Conservation (phyloP, 2,329 filamentous ascomycete genomes). For the Mycosphaerelloides madeirae region DNA sequence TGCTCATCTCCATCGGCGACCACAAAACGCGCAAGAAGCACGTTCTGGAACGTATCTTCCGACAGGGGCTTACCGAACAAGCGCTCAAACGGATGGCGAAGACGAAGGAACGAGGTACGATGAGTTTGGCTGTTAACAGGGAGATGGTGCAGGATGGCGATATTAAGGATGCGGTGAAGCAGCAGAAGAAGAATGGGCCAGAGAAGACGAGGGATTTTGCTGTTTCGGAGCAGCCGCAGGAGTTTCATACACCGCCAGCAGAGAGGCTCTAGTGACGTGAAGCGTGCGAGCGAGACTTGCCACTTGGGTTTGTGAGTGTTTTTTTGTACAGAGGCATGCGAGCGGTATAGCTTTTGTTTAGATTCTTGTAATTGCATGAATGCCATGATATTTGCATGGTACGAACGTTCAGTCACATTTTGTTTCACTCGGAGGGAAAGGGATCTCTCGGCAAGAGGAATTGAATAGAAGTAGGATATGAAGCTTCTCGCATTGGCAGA, state of each 20-base stretch:
- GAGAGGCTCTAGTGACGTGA: too few relatives aligned
- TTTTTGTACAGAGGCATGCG: neutral
- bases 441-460: too few relatives aligned
- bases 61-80: conserved; percentile 68
- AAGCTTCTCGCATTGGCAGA: too few relatives aligned
- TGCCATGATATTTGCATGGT: too few relatives aligned
- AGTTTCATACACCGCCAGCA: neutral
- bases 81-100: conserved; percentile 51
- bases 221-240: neutral
- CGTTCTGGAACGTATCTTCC: conserved; percentile 68
- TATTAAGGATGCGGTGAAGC: conserved; percentile 10
- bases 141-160: conserved; percentile 15
- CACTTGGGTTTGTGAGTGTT: too few relatives aligned
- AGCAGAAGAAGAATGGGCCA: too few relatives aligned
- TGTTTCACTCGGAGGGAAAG: too few relatives aligned
- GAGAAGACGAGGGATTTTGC: too few relatives aligned
- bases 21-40: conserved; percentile 78
- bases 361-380: conserved; percentile 4
- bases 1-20: conserved; percentile 73
- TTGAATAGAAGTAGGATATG: too few relatives aligned
- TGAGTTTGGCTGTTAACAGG: conserved; percentile 15
- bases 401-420: too few relatives aligned
- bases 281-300: too few relatives aligned
- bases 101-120: conserved; percentile 18
- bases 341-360: neutral